Conservation (phyloP, 2,329 filamentous ascomycete species). For the Teratosphaeria gauchensis region DNA sequence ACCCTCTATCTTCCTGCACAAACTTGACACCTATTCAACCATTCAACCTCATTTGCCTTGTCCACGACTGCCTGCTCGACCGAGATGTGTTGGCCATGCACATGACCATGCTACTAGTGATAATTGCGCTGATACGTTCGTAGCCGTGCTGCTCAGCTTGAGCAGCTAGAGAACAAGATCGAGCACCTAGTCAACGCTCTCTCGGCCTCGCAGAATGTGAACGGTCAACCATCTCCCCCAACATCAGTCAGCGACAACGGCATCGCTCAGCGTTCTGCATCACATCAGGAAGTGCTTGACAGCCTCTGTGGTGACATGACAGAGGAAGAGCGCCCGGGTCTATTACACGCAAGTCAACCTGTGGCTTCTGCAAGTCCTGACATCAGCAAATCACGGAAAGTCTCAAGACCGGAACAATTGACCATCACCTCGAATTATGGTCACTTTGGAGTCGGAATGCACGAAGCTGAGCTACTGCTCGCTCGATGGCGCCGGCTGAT, state of each 20-base stretch:
- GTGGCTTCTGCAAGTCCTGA: background rate
- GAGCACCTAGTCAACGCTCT: conserved; percentile 25
- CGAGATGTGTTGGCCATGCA: background rate
- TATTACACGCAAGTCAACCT: background rate
- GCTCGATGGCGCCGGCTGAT: conserved; percentile 19
- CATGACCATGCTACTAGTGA: background rate
- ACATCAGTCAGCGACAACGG: background rate
- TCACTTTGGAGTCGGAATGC: conserved; percentile 9
- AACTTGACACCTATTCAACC: too few relatives aligned
- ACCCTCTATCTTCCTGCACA: too few relatives aligned
- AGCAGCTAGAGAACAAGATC: conserved; percentile 25
- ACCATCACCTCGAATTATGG: background rate
- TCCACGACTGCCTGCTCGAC: too few relatives aligned
- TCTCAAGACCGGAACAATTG: background rate
- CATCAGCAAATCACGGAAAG: background rate
- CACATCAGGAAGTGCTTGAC: background rate
- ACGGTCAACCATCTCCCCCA: background rate
- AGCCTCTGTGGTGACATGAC: background rate
- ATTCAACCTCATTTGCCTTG: too few relatives aligned
- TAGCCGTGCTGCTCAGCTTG: conserved; percentile 24
- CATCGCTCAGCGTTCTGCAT: background rate
- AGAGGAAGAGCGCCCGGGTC: background rate
- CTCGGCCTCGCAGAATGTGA: conserved; percentile 9
- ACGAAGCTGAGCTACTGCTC: conserved; percentile 19
- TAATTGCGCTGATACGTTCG: background rate